Percentiles rank a stretch among this genome's conserved stretches.
These are phyloP conservation scores for Claviceps paspali DNA, from an alignment of 2,329 filamentous ascomycete genomes.

Conservation along the genomic window DNA sequence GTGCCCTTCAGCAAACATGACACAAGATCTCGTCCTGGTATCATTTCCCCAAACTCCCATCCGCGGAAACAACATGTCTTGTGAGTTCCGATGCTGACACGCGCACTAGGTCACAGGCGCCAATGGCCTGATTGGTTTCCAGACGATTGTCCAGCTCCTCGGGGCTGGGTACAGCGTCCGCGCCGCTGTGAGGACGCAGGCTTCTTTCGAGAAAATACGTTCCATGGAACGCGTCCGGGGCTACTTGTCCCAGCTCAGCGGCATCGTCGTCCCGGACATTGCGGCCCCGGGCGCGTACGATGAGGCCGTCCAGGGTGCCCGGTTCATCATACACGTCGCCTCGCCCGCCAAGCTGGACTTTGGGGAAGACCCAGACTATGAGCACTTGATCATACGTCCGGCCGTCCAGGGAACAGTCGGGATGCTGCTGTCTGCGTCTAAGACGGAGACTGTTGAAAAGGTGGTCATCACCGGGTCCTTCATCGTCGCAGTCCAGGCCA, in stretches of 20 bases:
- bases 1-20: not conserved
- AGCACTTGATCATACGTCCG: slow-evolving; percentile 11
- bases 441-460: slow-evolving; percentile 18
- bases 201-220: slow-evolving; percentile 7
- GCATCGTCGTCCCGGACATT: slow-evolving; percentile 22
- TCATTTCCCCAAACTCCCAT: not conserved
- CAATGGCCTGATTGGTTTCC: slow-evolving; percentile 17
- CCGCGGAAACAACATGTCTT: too few species aligned
- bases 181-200: slow-evolving; percentile 13
- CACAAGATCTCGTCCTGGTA: slow-evolving; percentile 1
- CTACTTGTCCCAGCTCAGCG: slow-evolving; percentile 8
- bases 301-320: slow-evolving; percentile 22
- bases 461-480: slow-evolving; percentile 30
- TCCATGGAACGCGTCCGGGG: slow-evolving; percentile 5
- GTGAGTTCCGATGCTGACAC: not conserved
- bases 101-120: slow-evolving; percentile 13
- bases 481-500: too few species aligned
- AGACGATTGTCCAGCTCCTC: slow-evolving; percentile 12
- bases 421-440: slow-evolving; percentile 22
- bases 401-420: slow-evolving; percentile 20
- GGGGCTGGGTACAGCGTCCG: slow-evolving; percentile 14
- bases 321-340: slow-evolving; percentile 20
- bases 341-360: slow-evolving; percentile 8
- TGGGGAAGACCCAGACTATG: too few species aligned
- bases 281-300: slow-evolving; percentile 21